Evolutionary conservation across 108 stramenopile genomes (phyloP).

Genomic region (Ochromonas danica): DNA sequence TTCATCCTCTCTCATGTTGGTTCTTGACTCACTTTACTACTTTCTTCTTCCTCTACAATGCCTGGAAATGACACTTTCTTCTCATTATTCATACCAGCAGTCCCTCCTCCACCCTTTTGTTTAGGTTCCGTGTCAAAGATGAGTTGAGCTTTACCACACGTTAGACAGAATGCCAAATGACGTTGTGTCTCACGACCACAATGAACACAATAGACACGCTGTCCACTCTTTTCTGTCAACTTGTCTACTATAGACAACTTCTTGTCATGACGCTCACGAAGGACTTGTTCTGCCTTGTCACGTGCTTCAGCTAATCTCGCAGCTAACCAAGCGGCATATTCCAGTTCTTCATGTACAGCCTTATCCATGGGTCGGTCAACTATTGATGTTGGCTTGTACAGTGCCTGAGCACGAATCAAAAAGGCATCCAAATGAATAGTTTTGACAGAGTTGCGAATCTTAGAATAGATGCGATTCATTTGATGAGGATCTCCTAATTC

Average conservation of each 20-base stretch:
- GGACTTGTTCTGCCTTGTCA: not conserved
- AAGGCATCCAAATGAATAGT: slow-evolving; percentile 1
- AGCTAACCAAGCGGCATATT: slow-evolving; percentile 19
- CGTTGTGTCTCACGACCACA: not conserved
- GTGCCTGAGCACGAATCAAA: not conserved
- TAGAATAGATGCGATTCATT: not conserved
- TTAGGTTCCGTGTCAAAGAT: not conserved
- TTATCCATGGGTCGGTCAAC: slow-evolving; percentile 27
- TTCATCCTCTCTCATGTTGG: no score
- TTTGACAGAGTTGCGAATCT: slow-evolving; percentile 5
- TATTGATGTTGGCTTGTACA: slow-evolving; percentile 15
- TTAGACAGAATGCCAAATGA: not conserved
- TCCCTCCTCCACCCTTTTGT: no score
- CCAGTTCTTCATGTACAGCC: slow-evolving; percentile 8
- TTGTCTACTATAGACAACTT: not conserved
- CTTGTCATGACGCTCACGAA: not conserved
- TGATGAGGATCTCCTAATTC: slow-evolving; percentile 1
- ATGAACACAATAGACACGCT: not conserved
- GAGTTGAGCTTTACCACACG: slow-evolving; percentile 4
- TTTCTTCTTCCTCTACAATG: no score
- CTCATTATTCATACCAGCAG: no score
- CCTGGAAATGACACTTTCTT: no score
- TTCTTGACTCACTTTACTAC: no score
- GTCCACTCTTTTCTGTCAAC: not conserved
- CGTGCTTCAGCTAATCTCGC: not conserved